These are phyloP conservation scores for Rhodotorula diobovata DNA, from an alignment of 768 basidiomycete genomes.

Conservation along the genomic window DNA sequence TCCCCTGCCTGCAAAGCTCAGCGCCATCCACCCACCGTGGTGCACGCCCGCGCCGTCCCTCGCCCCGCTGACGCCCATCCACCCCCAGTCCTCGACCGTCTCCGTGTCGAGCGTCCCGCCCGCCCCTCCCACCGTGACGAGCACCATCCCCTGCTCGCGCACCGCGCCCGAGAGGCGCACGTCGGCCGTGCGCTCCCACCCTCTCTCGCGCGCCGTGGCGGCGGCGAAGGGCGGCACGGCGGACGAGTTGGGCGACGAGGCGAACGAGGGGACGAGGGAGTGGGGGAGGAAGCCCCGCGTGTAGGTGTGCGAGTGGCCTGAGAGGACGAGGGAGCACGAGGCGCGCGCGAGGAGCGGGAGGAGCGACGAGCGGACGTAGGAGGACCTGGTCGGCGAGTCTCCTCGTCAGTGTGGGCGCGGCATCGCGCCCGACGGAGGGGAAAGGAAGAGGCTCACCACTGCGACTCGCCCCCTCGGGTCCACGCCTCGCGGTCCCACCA, in stretches of 20 bases:
- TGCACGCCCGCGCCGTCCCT: neutral
- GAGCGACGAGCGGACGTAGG: conserved; percentile 31
- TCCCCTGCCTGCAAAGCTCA: neutral
- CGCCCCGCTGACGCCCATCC: conserved; percentile 12
- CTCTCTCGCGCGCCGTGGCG: conserved; percentile 1
- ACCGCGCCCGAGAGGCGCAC: neutral
- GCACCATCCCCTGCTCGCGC: conserved; percentile 14
- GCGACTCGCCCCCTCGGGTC: conserved; percentile 21
- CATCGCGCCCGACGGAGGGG: too few relatives aligned
- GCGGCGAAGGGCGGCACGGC: conserved; percentile 5
- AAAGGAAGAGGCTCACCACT: conserved; percentile 15
- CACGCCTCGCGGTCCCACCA: conserved; percentile 36
- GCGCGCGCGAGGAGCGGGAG: conserved; percentile 18
- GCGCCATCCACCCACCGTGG: conserved; percentile 20
- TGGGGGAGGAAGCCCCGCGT: conserved; percentile 36
- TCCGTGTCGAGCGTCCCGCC: conserved; percentile 38
- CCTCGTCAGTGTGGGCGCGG: too few relatives aligned
- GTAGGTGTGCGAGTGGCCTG: conserved; percentile 39
- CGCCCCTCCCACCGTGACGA: conserved; percentile 25
- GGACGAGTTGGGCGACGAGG: neutral
- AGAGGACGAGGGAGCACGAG: conserved; percentile 24
- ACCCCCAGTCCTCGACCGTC: conserved; percentile 33
- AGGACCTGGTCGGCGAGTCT: conserved; percentile 16
- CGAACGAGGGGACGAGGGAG: conserved; percentile 11
- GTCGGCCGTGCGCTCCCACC: conserved; percentile 2